A percentile compares a stretch with the other conserved stretches of the same genome.
Conservation (phyloP, 805 yeast genomes). For the Wickerhamomyces canadensis region DNA sequence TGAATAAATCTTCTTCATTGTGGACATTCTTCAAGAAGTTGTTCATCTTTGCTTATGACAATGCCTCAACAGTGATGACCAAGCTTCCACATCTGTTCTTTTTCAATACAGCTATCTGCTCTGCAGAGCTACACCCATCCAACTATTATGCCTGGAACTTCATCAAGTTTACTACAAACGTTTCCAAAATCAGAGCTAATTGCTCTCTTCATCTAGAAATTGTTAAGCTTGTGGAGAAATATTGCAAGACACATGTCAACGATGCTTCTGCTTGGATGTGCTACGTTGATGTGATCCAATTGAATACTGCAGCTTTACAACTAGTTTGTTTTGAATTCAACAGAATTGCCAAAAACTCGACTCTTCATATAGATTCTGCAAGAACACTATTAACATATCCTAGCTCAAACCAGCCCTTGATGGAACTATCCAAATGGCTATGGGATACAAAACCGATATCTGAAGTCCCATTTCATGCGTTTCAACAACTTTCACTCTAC, state of each 20-base stretch:
- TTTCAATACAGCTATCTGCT: conserved; percentile 16
- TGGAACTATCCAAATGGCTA: conserved; percentile 16
- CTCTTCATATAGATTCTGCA: not conserved
- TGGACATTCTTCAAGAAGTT: conserved; percentile 24
- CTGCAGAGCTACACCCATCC: conserved; percentile 29
- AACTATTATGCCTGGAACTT: conserved; percentile 38
- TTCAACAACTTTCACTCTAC: conserved; percentile 12
- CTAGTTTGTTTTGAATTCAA: conserved; percentile 12
- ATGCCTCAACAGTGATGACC: not conserved
- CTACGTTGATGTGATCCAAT: conserved; percentile 7
- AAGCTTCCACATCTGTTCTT: conserved; percentile 8
- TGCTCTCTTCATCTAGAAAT: not conserved
- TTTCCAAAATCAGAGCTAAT: conserved; percentile 5
- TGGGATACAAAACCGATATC: conserved; percentile 14
- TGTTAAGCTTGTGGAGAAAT: conserved; percentile 10
- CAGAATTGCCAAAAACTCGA: not conserved
- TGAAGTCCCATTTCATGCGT: conserved; percentile 19
- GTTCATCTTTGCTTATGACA: conserved; percentile 10
- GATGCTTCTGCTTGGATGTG: conserved; percentile 35
- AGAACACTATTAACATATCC: conserved; percentile 4
- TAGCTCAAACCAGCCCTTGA: conserved; percentile 6
- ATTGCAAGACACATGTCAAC: conserved; percentile 21
- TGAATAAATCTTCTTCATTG: conserved; percentile 2
- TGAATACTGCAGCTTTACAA: conserved; percentile 6
- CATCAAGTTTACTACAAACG: conserved; percentile 27